Conservation (phyloP, 2,329 filamentous ascomycete genomes). For the Aspergillus melleus region DNA sequence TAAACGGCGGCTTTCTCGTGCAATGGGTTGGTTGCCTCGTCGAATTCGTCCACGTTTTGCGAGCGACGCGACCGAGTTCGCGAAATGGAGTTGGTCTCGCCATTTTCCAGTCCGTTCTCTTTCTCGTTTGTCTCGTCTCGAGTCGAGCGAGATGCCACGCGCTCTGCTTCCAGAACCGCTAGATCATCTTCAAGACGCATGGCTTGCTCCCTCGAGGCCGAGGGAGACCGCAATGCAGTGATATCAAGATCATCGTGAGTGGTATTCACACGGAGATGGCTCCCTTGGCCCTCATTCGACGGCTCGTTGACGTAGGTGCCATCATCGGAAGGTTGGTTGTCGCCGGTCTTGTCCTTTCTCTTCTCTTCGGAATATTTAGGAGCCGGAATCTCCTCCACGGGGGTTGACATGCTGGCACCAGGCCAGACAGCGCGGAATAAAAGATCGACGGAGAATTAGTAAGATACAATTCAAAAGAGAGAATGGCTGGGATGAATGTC, state of each 20-base stretch:
- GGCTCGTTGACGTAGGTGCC: constrained; percentile 31
- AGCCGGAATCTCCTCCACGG: constrained; percentile 30
- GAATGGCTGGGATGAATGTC: not conserved
- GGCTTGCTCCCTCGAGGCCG: constrained; percentile 59
- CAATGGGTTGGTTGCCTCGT: constrained; percentile 66
- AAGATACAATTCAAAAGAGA: not conserved
- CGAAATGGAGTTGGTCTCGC: constrained; percentile 48
- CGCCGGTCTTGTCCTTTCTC: constrained; percentile 25
- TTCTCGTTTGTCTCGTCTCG: constrained; percentile 32
- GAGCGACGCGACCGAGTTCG: constrained; percentile 54
- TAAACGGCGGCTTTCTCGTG: constrained; percentile 67
- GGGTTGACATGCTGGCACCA: constrained; percentile 38
- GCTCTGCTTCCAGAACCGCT: constrained; percentile 64
- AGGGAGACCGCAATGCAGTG: constrained; percentile 47
- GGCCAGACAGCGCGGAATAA: not conserved
- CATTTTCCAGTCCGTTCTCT: constrained; percentile 30
- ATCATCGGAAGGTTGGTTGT: constrained; percentile 32
- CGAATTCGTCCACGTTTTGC: constrained; percentile 66
- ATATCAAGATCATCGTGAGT: constrained; percentile 15
- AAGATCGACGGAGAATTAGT: not conserved
- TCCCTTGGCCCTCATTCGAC: constrained; percentile 8
- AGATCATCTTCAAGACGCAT: constrained; percentile 66
- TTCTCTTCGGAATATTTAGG: constrained; percentile 27
- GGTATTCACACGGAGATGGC: constrained; percentile 30
- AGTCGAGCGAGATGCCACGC: constrained; percentile 52